A percentile compares a stretch with the other conserved stretches of the same genome.
Evolutionary conservation across 192 early-diverging fungal species (phyloP).

Genomic region (Funneliformis mosseae): DNA sequence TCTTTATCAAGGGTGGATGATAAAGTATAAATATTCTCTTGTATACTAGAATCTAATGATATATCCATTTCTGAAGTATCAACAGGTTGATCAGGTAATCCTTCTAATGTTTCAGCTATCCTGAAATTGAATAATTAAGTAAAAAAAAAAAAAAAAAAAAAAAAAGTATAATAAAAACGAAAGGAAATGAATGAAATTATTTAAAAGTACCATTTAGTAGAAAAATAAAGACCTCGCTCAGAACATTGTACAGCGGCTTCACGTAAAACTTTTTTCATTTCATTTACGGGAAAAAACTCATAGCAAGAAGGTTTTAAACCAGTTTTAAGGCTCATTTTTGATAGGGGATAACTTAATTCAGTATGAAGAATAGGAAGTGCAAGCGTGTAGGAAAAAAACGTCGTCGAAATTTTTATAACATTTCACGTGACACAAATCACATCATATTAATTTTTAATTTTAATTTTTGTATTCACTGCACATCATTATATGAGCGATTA

Average conservation of each 20-base stretch:
- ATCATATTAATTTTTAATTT: too few relatives aligned
- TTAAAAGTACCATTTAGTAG: conserved; percentile 70
- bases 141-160: too few relatives aligned
- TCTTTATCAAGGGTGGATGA: neutral
- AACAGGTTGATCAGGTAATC: conserved; percentile 34
- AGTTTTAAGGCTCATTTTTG: neutral
- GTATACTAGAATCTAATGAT: conserved; percentile 18
- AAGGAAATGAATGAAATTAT: conserved; percentile 14
- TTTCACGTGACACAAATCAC: too few relatives aligned
- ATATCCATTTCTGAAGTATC: conserved; percentile 25
- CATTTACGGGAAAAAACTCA: conserved; percentile 26
- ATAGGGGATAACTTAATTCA: neutral
- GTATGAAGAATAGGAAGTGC: too few relatives aligned
- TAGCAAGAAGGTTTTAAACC: neutral
- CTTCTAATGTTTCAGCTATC: conserved; percentile 55
- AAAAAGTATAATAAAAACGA: neutral
- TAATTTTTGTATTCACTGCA: too few relatives aligned
- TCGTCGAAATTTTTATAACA: too few relatives aligned
- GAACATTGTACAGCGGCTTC: conserved; percentile 66
- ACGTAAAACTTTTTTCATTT: conserved; percentile 50
- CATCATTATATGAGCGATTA: too few relatives aligned
- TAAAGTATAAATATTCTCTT: neutral
- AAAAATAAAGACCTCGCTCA: conserved; percentile 67
- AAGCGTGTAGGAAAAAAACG: too few relatives aligned
- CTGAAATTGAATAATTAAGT: conserved; percentile 37